phyloP scores from a whole-genome alignment of 768 basidiomycete species.

The Hericium rajendrae region DNA sequence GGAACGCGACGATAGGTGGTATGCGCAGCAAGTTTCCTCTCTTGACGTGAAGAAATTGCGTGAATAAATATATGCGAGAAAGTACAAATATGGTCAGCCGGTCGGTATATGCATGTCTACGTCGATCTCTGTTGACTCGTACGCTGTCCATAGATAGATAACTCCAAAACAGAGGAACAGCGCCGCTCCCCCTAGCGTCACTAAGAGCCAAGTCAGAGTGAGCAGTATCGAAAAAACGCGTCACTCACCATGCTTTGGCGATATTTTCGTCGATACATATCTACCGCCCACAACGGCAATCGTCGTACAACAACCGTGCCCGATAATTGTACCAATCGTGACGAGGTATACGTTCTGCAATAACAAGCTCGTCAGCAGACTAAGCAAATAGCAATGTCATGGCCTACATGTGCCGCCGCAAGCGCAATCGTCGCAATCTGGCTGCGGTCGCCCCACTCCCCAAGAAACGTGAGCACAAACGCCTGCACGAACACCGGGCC shows the following conservation, averaged over 20 bases:
- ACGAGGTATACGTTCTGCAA: slow-evolving; percentile 85
- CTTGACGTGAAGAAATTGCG: too few species aligned
- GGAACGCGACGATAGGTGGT: too few species aligned
- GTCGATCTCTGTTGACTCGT: slow-evolving; percentile 2
- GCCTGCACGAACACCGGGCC: slow-evolving; percentile 95
- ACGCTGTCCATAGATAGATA: slow-evolving; percentile 11
- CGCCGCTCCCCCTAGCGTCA: slow-evolving; percentile 12
- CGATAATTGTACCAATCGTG: slow-evolving; percentile 80
- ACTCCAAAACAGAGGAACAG: slow-evolving; percentile 13
- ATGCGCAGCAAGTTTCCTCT: too few species aligned
- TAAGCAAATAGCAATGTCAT: background rate
- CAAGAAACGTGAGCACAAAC: slow-evolving; percentile 93
- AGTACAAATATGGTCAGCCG: too few species aligned
- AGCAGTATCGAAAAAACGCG: slow-evolving; percentile 16
- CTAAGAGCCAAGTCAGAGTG: slow-evolving; percentile 1
- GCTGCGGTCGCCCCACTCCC: slow-evolving; percentile 97
- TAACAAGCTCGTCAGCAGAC: slow-evolving; percentile 6
- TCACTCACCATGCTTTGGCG: slow-evolving; percentile 76
- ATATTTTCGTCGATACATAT: slow-evolving; percentile 88
- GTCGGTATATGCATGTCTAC: slow-evolving; percentile 12
- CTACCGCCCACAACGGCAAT: slow-evolving; percentile 91
- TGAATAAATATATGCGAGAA: too few species aligned
- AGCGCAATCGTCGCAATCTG: slow-evolving; percentile 96
- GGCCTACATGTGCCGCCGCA: slow-evolving; percentile 82
- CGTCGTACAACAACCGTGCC: slow-evolving; percentile 80